Base-by-base conservation (phyloP, 2,329 filamentous ascomycete species). In the Teratosphaeria epicoccoides region DNA sequence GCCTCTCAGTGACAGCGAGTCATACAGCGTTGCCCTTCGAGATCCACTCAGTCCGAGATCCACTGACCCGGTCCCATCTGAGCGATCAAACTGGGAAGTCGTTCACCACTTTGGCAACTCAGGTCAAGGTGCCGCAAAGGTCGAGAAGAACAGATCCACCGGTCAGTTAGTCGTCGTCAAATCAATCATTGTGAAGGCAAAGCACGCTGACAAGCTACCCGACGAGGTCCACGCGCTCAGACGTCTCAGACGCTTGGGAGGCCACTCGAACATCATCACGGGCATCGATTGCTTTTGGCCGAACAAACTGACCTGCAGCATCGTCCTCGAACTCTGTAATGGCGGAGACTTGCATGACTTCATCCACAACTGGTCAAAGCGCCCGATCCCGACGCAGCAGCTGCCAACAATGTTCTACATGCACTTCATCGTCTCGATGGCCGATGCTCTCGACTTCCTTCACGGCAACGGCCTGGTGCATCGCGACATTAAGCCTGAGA, bases 381-480 rank as follows among this genome's bases (percentile, higher is more conserved):
- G n/a, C n/a, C 9, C 7, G 14, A 44, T 43, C 1, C 33, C 33
- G 33, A n/a, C 47, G 29, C 26, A 20, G 17, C 37, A 43, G 47
- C 29, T 49, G 23, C 29, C 47, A 4, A 43, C 12, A n/a, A 47
- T 47, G 1, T 56, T 65, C 53, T 47, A 60, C 20, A 52, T 61
- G 7, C 59, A 62, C 47, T 56, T 61, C 49, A 51, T 61, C 49
- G 52, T 52, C 24, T 56, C 53, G n/a, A 55, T 67, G 53, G 50
- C 56, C 45, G 49, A 59, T 14, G 63, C 59, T 2, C 45, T 66
- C 4, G 55, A 55, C 6, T 64, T 55, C 50, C 22, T 65, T 3
- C 63, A 66, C 12, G 61, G 63, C 20, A 51, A 56, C 23, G 46
- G 28, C 6, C 47, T 61, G 20, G 28, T 65, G 10, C 59, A 65